Evolutionary conservation across 352 stramenopile genomes (phyloP).

Genomic region (Thalassiosira livingstoniorum): DNA sequence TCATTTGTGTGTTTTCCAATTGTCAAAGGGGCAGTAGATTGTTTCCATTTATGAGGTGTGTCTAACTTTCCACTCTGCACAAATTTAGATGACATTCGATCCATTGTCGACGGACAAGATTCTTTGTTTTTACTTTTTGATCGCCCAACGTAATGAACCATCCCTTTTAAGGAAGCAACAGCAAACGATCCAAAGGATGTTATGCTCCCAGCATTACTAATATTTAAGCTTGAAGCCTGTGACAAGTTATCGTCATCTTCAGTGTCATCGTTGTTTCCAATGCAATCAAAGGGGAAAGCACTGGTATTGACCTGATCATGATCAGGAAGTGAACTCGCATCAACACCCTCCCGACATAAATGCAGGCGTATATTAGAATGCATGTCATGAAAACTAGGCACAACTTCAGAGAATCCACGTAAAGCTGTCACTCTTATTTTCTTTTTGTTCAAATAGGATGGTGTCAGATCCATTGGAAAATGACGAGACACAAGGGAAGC

Average conservation of each 20-base stretch:
- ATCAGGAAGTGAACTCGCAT: conserved; percentile 24
- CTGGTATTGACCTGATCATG: conserved; percentile 15
- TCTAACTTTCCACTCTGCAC: not conserved
- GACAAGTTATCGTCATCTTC: conserved; percentile 39
- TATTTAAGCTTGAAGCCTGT: conserved; percentile 25
- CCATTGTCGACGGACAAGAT: not conserved
- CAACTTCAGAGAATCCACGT: conserved; percentile 50
- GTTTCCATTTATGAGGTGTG: not conserved
- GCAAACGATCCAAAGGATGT: conserved; percentile 46
- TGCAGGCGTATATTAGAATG: conserved; percentile 55
- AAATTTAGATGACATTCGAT: not conserved
- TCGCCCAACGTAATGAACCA: conserved; percentile 32
- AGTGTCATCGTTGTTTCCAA: not conserved
- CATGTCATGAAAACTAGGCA: conserved; percentile 62
- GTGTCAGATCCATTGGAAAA: conserved; percentile 20
- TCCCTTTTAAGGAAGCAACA: conserved; percentile 23
- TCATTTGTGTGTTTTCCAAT: not conserved
- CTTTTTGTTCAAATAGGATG: conserved; percentile 39
- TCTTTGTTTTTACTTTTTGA: conserved; percentile 4
- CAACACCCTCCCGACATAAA: conserved; percentile 39
- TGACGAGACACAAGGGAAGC: not conserved
- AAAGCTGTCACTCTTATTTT: conserved; percentile 53
- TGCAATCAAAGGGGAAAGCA: no score
- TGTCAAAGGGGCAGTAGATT: not conserved
- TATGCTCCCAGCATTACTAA: conserved; percentile 17